Percentiles rank a stretch among this genome's conserved stretches.
phyloP scores from a whole-genome alignment of 139 green algal genomes.

The Chara braunii region DNA sequence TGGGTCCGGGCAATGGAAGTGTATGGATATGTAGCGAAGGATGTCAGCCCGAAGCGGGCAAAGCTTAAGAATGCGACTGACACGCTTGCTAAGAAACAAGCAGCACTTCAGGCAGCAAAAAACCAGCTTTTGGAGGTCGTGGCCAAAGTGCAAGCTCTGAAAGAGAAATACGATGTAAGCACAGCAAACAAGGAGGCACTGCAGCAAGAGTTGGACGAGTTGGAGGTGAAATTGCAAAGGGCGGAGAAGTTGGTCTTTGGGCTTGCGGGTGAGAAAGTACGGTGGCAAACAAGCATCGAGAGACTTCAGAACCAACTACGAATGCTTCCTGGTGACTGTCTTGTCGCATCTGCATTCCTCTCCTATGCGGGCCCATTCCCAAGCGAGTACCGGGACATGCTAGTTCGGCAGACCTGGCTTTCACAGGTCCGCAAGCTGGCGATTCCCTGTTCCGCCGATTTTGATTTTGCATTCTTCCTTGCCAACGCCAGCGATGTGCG shows the following conservation, averaged over 20 bases:
- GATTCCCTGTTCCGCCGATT: slow-evolving; percentile 56
- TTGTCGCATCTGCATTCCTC: slow-evolving; percentile 65
- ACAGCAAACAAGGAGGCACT: slow-evolving; percentile 61
- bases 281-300: slow-evolving; percentile 63
- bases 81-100: slow-evolving; percentile 53
- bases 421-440: slow-evolving; percentile 52
- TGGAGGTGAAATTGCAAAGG: slow-evolving; percentile 68
- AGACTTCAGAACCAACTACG: slow-evolving; percentile 49
- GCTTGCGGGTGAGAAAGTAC: slow-evolving; percentile 55
- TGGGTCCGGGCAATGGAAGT: slow-evolving; percentile 78
- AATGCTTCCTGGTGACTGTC: slow-evolving; percentile 57
- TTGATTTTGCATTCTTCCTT: slow-evolving; percentile 67
- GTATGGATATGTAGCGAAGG: slow-evolving; percentile 70
- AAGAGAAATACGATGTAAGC: slow-evolving; percentile 67
- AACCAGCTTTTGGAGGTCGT: slow-evolving; percentile 61
- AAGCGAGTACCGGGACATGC: slow-evolving; percentile 60
- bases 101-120: slow-evolving; percentile 53
- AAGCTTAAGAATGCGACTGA: slow-evolving; percentile 75
- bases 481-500: slow-evolving; percentile 64
- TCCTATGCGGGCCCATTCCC: slow-evolving; percentile 73
- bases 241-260: slow-evolving; percentile 63
- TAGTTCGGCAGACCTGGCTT: slow-evolving; percentile 65
- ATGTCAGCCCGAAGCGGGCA: slow-evolving; percentile 70
- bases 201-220: slow-evolving; percentile 64
- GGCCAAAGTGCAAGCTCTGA: slow-evolving; percentile 68